Evolutionary conservation across 1,284 basidiomycete species (phyloP), one percentile per base, ranked within the genome.

Genomic region (Athelia psychrophila): DNA sequence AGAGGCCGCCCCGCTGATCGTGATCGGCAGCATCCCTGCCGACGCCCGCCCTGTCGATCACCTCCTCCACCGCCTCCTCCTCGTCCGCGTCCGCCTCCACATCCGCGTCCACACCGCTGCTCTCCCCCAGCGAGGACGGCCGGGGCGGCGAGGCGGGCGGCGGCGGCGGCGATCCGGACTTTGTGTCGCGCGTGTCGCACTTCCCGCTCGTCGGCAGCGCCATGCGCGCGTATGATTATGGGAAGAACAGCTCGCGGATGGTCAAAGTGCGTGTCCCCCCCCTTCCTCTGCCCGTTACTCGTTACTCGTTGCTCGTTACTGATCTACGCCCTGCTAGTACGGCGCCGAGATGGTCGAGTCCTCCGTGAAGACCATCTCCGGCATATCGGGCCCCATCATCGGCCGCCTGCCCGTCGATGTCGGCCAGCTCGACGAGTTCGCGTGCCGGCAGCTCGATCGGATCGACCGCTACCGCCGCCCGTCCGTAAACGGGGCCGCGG

Each of bases 311-410:
- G 53, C 33, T 49, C 33, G 25, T 33, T 15, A 22, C 23, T 19
- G 24, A n/a, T n/a, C n/a, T 50, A 42, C 44, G 19, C 36, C 10
- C 18, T 12, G 33, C n/a, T 58, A 93, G 90, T 93, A 93, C 64
- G 90, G 92, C 51, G 92, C 89, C 19, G 88, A 88, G 65, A 88
- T 94, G 75, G 84, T 95, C 72, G 93, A 94, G 68, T 90, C 85
- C 2, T 86, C 88, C 40, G 83, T 95, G 50, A 91, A 88, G 66
- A 80, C 86, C 25, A 85, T 95, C 49, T 93, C 91, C 12, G n/a
- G n/a, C n/a, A n/a, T n/a, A n/a, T n/a, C n/a, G n/a, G 77, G 84
- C 9, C 92, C 93, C n/a, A 91, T 94, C 47, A 88, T 93, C 53
- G 83, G 88, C 56, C 81, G 88, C 44, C 74, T 94, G 0, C 90